Evolutionary conservation across 768 basidiomycete species (phyloP), one percentile per base, ranked within the genome.

Genomic region (Tylopilus intermedius): DNA sequence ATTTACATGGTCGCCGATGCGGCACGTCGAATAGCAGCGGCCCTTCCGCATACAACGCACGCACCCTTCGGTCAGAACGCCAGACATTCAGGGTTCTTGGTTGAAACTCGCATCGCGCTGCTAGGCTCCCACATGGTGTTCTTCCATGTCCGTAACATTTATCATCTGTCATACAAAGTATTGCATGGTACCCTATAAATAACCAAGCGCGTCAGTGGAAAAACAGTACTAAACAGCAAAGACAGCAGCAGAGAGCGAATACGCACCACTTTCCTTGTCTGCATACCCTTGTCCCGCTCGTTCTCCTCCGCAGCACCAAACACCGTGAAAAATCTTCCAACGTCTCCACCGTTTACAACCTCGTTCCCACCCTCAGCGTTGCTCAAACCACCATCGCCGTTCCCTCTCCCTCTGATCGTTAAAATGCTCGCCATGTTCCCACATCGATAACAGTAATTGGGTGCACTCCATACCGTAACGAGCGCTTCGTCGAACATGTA

Each of bases 401-500:
- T 22, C 79, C 87, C 59, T 77, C 78, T 46, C 86, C 89, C 49
- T 37, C 80, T 77, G 13, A 96, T 80, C 1, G 88, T 92, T 74
- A 98, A 79, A 58, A 98, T 91, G 30, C 86, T 86, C 0, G 94
- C 94, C 72, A 90, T 77, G 58, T 98, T 98, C 14, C 94, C 92
- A 63, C 91, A 91, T 29, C 84, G 72, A 58, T 84, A 84, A 66
- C 84, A 94, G 65, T 92, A 92, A 63, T 92, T 94, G 29, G 90
- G 90, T 46, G 92, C 92, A 5, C 83, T 86, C 92, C 92, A 95
- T 9, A 95, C 92, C 0, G 92, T 95, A 11, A 94, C 92, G 18
- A 95, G 88, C 57, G 85, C 79, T 56, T 86, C 81, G 65, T 96
- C 90, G 61, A 97, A 96, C 95, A 97, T 95, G 67, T 94, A 86